A percentile compares a stretch with the other conserved stretches of the same genome.
phyloP scores from a whole-genome alignment of 768 basidiomycete genomes.

The Psilocybe tampanensis region DNA sequence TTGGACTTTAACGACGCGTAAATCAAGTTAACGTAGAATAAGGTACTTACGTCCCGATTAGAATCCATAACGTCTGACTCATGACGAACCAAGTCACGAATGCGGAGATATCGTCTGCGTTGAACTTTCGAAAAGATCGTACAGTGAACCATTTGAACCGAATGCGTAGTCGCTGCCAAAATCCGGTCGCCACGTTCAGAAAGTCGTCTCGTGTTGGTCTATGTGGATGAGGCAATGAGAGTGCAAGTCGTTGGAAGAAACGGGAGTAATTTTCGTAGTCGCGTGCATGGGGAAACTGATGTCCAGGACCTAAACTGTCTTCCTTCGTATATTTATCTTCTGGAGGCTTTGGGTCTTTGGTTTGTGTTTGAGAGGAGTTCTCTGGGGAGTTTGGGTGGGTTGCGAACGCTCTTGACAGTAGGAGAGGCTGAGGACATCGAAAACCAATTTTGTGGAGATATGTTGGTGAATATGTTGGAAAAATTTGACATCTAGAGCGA shows the following conservation, averaged over 20 bases:
- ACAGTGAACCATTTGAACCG: constrained; percentile 99
- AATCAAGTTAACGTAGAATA: background rate
- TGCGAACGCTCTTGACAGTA: constrained; percentile 5
- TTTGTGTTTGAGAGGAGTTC: constrained; percentile 13
- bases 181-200: constrained; percentile 81
- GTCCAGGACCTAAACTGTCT: constrained; percentile 5
- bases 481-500: background rate
- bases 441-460: background rate
- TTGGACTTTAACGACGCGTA: background rate
- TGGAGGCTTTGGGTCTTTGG: constrained; percentile 15
- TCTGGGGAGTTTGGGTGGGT: constrained; percentile 6
- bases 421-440: constrained; percentile 7
- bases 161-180: constrained; percentile 87
- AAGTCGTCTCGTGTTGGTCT: constrained; percentile 90
- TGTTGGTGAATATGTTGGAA: background rate
- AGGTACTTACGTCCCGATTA: constrained; percentile 83
- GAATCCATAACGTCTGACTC: constrained; percentile 94
- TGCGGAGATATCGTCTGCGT: constrained; percentile 95
- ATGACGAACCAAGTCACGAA: constrained; percentile 96
- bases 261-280: constrained; percentile 71
- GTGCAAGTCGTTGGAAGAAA: constrained; percentile 80
- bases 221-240: constrained; percentile 74
- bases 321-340: constrained; percentile 1
- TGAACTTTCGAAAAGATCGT: constrained; percentile 90
- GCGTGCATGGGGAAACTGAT: constrained; percentile 22